Percentiles rank a stretch among this genome's conserved stretches.
Evolutionary conservation across 179 eudicot species (phyloP).

Genomic region (Patellifolia procumbens): DNA sequence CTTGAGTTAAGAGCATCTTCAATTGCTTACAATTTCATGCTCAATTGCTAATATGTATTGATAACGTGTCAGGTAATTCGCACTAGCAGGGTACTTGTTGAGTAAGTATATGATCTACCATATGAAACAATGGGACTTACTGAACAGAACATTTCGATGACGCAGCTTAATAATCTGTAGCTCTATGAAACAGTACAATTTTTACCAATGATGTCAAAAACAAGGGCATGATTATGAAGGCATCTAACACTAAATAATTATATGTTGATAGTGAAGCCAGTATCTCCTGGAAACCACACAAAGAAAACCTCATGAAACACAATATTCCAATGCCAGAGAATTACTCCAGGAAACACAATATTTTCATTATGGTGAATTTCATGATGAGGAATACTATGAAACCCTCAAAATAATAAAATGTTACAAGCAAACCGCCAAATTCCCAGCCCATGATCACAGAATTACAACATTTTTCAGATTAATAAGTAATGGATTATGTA

Average conservation of each 20-base stretch:
- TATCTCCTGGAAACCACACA: not conserved
- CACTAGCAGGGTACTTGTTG: not conserved
- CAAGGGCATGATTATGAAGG: not conserved
- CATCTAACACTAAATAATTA: not conserved
- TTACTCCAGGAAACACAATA: not conserved
- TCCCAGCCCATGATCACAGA: not conserved
- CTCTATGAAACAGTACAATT: not conserved
- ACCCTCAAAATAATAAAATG: not conserved
- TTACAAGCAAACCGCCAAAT: not conserved
- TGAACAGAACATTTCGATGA: not conserved
- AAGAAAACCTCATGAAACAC: not conserved
- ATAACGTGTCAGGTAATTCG: not conserved
- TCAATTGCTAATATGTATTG: not conserved
- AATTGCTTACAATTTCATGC: not conserved
- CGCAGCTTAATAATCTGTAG: not conserved
- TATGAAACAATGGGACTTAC: not conserved
- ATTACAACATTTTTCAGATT: not conserved
- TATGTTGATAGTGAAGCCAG: not conserved
- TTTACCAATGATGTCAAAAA: not conserved
- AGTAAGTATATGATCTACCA: not conserved
- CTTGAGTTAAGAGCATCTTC: not conserved
- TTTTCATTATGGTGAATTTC: too few species aligned
- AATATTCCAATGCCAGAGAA: too few species aligned
- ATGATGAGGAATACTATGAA: not conserved
- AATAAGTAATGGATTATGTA: not conserved